Base-by-base conservation (phyloP, 148 eudicot genomes). In the Amaranthus cruentus region DNA sequence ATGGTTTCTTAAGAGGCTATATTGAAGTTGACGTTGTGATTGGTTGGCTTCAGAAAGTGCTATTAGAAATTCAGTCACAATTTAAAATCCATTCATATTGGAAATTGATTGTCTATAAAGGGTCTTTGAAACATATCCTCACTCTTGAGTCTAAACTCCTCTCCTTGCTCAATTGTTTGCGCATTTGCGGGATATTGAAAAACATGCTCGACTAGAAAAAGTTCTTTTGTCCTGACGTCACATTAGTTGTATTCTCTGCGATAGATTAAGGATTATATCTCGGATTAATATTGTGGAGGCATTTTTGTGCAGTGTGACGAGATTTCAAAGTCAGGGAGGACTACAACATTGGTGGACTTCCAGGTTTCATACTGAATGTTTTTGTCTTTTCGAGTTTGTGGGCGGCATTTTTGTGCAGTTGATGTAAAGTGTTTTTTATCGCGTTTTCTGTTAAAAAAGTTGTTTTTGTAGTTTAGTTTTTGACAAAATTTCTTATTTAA, bases 281-380 rank as follows among this genome's bases (percentile, higher is more conserved):
- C 42, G 56, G 8, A n/a, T 50, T 55, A 9, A 55, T 47, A 11
- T 9, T 43, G n/a, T 73, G n/a, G 5, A 28, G 28, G 55, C 14
- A 46, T 75, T 47, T n/a, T 46, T 85, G 18, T 82, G 83, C 88
- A 91, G 97, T 85, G 87, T 79, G 91, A 91, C 86, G 91, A 88
- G 77, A 47, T 80, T 58, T 80, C 87, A 2, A 72, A 55, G 12
- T 56, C 68, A 47, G 83, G 91, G 47, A 83, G 65, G 83, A 91
- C 96, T 52, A 55, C 78, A 61, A 83, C 56, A 54, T 86, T 85
- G 43, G 79, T 88, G 66, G 86, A 78, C 59, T 91, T 88, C 62
- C 71, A 80, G 93, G 96, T 91, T 47, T 38, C 76, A 56, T 77
- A 18, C 48, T 60, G 47, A 51, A 47, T 68, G 48, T 68, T 67